Evolutionary conservation across 768 basidiomycete genomes (phyloP), one percentile per base, ranked within the genome.

Genomic region (Pseudohyphozyma bogoriensis): DNA sequence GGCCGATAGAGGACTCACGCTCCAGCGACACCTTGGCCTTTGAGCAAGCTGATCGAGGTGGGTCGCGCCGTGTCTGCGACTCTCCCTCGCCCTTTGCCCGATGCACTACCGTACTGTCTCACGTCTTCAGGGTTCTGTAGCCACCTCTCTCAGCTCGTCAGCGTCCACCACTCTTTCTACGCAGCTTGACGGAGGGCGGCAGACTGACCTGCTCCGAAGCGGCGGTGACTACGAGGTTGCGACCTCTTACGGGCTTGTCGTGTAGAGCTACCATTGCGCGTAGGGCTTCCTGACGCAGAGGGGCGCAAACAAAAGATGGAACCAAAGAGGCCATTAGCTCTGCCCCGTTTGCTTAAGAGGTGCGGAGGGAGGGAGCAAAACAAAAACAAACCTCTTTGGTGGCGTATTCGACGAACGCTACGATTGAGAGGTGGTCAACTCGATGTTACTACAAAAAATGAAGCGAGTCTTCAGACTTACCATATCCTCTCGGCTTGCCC

Each of bases 401-500:
- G 33, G 78, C 78, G 69, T 84, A 96, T 75, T 96, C 89, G 36
- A 99, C 75, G 68, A 97, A 99, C 0, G 91, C 92, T n/a, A n/a
- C n/a, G n/a, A n/a, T n/a, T n/a, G n/a, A n/a, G n/a, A n/a, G n/a
- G n/a, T n/a, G n/a, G n/a, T n/a, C n/a, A n/a, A n/a, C n/a, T n/a
- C n/a, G n/a, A n/a, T n/a, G n/a, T n/a, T n/a, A n/a, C n/a, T n/a
- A n/a, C n/a, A n/a, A n/a, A n/a, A n/a, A n/a, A n/a, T n/a, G n/a
- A n/a, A n/a, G n/a, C n/a, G n/a, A n/a, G n/a, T n/a, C n/a, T n/a
- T n/a, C n/a, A n/a, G n/a, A n/a, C n/a, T n/a, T n/a, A n/a, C n/a
- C n/a, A 73, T 93, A 97, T 8, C 95, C 93, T 16, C 92, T 79
- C 1, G 95, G 92, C 72, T 88, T 95, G 22, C 95, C 95, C 72